Base-by-base conservation (phyloP, 805 yeast species). In the Tetrapisispora taiwanensis region DNA sequence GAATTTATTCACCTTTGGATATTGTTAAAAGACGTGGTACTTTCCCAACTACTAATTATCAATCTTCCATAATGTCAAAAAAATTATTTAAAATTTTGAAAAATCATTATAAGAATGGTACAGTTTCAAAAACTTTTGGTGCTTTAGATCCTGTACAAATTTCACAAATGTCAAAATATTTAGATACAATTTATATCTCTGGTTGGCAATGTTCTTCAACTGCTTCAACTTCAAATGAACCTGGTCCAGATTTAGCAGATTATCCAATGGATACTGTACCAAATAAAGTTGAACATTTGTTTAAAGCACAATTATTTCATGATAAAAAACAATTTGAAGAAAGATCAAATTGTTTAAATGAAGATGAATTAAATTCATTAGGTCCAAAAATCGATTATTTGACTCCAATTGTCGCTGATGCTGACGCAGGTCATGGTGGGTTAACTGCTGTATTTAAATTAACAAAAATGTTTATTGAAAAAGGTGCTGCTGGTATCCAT, bases 181-280 rank as follows among this genome's bases (percentile, higher is more conserved):
- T 90, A 59, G 97, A 89, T 68, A 77, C 95, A 12, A 76, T 90
- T 55, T 90, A 90, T 66, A 94, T 90, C 52, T 84, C 95, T 35
- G 98, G 98, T 43, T 90, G 98, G 98, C 98, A 90, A 73, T 89
- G 95, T 66, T 88, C 96, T 39, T 88, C 97, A 19, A 90, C 97
- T 44, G 97, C 97, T 43, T 88, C 97, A 15, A 85, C 95, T 35
- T 85, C 96, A 34, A 90, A 90, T 65, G 97, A 90, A 71, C 98
- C 97, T 30, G 86, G 95, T 35, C 97, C 97, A 46, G 98, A 90
- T 73, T 76, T 90, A 60, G 98, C 98, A 43, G 98, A 90, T 69
- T 90, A 90, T 68, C 98, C 98, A 47, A 84, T 84, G 84, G 97
- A 90, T 68, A 90, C 98, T 27, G 98, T 90, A 50, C 98, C 98